Percentiles rank a stretch among this genome's conserved stretches.
Conservation (phyloP, 352 stramenopile genomes). For the Globisporangium abappressorium region DNA sequence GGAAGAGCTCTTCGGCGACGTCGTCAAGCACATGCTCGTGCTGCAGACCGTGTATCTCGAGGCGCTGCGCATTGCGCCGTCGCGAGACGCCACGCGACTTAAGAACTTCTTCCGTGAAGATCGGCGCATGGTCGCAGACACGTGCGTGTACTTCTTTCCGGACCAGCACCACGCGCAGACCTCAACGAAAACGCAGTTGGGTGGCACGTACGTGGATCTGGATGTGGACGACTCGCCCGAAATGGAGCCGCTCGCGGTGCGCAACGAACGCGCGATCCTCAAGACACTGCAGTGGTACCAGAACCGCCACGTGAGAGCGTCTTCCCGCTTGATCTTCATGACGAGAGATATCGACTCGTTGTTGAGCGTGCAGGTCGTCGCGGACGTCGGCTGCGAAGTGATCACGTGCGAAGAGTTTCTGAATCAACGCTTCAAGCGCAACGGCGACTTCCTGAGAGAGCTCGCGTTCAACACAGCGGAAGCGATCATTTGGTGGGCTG, state of each 20-base stretch:
- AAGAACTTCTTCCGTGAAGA: constrained; percentile 69
- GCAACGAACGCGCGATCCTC: constrained; percentile 46
- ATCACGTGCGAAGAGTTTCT: constrained; percentile 62
- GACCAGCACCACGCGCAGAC: constrained; percentile 71
- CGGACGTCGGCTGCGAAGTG: constrained; percentile 38
- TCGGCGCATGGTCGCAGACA: constrained; percentile 36
- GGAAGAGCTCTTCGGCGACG: constrained; percentile 40
- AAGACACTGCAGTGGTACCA: constrained; percentile 70
- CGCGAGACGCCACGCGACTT: constrained; percentile 59
- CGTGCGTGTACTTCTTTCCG: constrained; percentile 59
- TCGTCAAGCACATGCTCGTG: constrained; percentile 51
- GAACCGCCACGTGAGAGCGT: constrained; percentile 31
- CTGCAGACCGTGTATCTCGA: constrained; percentile 68
- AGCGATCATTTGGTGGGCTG: constrained; percentile 43
- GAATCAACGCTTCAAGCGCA: constrained; percentile 31
- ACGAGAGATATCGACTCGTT: constrained; percentile 44
- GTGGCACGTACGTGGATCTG: constrained; percentile 16
- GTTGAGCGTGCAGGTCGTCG: constrained; percentile 36
- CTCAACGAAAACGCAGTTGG: constrained; percentile 34
- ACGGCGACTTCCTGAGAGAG: constrained; percentile 44
- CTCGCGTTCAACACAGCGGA: constrained; percentile 62
- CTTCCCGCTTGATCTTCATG: constrained; percentile 54
- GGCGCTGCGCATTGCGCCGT: constrained; percentile 61
- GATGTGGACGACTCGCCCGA: constrained; percentile 18
- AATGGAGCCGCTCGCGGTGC: constrained; percentile 35